phyloP scores from a whole-genome alignment of 805 yeast genomes.

The Suhomyces vadensis region DNA sequence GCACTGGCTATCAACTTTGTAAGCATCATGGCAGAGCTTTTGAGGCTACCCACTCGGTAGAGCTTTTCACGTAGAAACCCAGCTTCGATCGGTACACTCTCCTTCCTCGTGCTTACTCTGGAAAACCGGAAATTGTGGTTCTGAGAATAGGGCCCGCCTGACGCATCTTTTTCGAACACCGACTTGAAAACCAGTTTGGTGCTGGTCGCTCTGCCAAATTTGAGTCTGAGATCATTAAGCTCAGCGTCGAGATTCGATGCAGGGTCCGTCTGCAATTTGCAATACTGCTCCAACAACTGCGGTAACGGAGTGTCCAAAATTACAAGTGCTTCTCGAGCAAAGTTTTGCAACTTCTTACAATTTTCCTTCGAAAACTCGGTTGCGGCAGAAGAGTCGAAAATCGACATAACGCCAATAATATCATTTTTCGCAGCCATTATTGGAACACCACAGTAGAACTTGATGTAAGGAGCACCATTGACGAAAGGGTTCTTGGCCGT shows the following conservation, averaged over 20 bases:
- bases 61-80: slow-evolving; percentile 37
- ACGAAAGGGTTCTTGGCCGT: slow-evolving; percentile 62
- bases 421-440: slow-evolving; percentile 39
- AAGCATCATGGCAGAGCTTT: slow-evolving; percentile 43
- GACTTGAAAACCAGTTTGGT: slow-evolving; percentile 36
- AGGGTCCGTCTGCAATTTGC: neutral
- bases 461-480: slow-evolving; percentile 56
- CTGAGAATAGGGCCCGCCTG: slow-evolving; percentile 60
- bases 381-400: slow-evolving; percentile 53
- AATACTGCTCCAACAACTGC: slow-evolving; percentile 7
- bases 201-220: slow-evolving; percentile 61
- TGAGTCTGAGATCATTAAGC: slow-evolving; percentile 30
- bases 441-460: slow-evolving; percentile 68
- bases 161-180: slow-evolving; percentile 63
- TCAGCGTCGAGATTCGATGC: slow-evolving; percentile 18
- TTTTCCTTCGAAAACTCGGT: slow-evolving; percentile 34
- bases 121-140: slow-evolving; percentile 47
- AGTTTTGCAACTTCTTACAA: slow-evolving; percentile 35
- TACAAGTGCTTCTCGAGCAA: slow-evolving; percentile 44
- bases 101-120: slow-evolving; percentile 14
- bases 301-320: slow-evolving; percentile 38
- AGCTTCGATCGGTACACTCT: slow-evolving; percentile 20
- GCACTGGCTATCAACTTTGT: slow-evolving; percentile 37
- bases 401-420: slow-evolving; percentile 57
- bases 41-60: slow-evolving; percentile 39